Conservation (phyloP, 202 grass and related monocot genomes). For the Digitaria exilis region DNA sequence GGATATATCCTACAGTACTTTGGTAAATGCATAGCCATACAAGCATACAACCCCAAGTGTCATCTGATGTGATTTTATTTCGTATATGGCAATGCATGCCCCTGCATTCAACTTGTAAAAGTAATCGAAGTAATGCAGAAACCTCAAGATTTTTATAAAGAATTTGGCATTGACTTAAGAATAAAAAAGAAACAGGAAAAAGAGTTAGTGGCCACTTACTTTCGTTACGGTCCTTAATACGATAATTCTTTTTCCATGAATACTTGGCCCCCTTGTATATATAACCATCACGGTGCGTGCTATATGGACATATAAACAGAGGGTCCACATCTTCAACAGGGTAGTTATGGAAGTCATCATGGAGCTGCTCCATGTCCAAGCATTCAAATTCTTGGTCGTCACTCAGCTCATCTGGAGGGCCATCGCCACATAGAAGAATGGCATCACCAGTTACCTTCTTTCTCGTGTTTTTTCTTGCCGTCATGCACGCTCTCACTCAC, state of each 20-base stretch:
- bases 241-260: not conserved
- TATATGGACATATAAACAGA: not conserved
- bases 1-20: too few relatives aligned
- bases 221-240: conserved; percentile 9
- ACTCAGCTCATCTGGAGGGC: not conserved
- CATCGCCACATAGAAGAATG: not conserved
- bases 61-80: not conserved
- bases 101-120: too few relatives aligned
- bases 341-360: not conserved
- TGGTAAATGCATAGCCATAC: not conserved
- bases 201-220: not conserved
- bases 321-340: not conserved
- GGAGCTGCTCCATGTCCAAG: too few relatives aligned
- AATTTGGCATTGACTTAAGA: too few relatives aligned
- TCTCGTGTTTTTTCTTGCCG: too few relatives aligned
- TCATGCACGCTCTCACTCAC: too few relatives aligned
- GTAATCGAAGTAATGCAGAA: too few relatives aligned
- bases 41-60: not conserved
- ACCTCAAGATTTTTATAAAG: too few relatives aligned
- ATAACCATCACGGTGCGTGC: conserved; percentile 23
- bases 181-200: too few relatives aligned
- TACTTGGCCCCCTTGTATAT: not conserved
- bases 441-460: not conserved
- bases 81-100: not conserved
- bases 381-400: not conserved